Evolutionary conservation across 768 basidiomycete species (phyloP).

Genomic region (Crassisporium funariophilum): DNA sequence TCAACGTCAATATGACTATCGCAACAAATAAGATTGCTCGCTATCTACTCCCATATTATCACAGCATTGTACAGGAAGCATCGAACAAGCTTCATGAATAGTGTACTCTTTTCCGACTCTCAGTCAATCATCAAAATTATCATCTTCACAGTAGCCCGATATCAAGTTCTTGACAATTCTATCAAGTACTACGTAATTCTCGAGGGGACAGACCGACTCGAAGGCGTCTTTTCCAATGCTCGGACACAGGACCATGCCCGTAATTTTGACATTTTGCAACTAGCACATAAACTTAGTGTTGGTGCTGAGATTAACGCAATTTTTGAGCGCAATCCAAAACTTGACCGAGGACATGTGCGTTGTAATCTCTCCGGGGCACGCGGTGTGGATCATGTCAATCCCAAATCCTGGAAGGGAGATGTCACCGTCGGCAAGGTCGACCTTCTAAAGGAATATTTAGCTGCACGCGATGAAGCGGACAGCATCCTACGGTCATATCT

Average conservation of each 20-base stretch:
- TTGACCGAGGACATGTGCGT: slow-evolving; percentile 11
- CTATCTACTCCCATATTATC: slow-evolving; percentile 29
- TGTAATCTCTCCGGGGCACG: slow-evolving; percentile 6
- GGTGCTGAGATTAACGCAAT: slow-evolving; percentile 16
- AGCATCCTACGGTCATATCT: not conserved
- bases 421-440: slow-evolving; percentile 15
- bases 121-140: slow-evolving; percentile 38
- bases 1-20: slow-evolving; percentile 22
- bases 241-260: slow-evolving; percentile 18
- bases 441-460: slow-evolving; percentile 2
- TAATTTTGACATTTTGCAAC: slow-evolving; percentile 19
- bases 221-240: slow-evolving; percentile 24
- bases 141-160: slow-evolving; percentile 31
- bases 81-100: slow-evolving; percentile 22
- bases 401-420: slow-evolving; percentile 24
- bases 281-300: slow-evolving; percentile 18
- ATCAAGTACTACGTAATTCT: slow-evolving; percentile 29
- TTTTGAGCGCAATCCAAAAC: slow-evolving; percentile 16
- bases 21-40: slow-evolving; percentile 30
- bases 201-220: slow-evolving; percentile 35
- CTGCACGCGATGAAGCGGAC: slow-evolving; percentile 8
- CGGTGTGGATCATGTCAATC: slow-evolving; percentile 24
- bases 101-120: slow-evolving; percentile 28
- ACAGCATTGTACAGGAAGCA: slow-evolving; percentile 9
- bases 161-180: slow-evolving; percentile 22